These are phyloP conservation scores for Pelargonium cotyledonis DNA, from an alignment of 441 rosid genomes.

Conservation along the genomic window DNA sequence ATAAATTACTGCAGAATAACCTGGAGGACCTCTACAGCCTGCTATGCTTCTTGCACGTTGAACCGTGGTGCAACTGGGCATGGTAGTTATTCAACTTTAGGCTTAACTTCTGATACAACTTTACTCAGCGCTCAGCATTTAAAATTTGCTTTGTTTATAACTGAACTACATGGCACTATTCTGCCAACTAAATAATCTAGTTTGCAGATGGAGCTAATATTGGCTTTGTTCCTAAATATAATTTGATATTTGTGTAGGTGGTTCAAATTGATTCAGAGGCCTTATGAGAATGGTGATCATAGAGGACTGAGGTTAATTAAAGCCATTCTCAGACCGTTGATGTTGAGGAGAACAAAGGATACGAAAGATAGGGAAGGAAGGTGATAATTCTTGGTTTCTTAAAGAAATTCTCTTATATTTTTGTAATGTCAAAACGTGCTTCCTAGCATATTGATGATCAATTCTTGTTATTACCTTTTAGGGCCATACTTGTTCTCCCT, in stretches of 20 bases:
- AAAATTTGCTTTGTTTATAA: too few species aligned
- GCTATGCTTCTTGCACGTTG: slow-evolving; percentile 65
- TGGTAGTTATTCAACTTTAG: slow-evolving; percentile 35
- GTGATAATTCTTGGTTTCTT: slow-evolving; percentile 20
- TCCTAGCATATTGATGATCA: slow-evolving; percentile 12
- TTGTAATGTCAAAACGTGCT: slow-evolving; percentile 3
- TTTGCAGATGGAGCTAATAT: background rate
- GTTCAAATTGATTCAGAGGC: slow-evolving; percentile 57
- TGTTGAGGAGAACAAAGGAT: slow-evolving; percentile 72
- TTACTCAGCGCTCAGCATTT: too few species aligned
- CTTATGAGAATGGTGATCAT: slow-evolving; percentile 61
- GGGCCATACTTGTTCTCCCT: slow-evolving; percentile 68
- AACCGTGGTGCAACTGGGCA: slow-evolving; percentile 76
- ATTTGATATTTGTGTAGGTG: slow-evolving; percentile 37
- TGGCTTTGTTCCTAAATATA: slow-evolving; percentile 1
- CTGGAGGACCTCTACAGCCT: slow-evolving; percentile 67
- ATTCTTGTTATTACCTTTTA: slow-evolving; percentile 22
- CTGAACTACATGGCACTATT: too few species aligned
- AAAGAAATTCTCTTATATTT: background rate
- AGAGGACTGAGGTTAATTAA: slow-evolving; percentile 52
- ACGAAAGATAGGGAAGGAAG: slow-evolving; percentile 58
- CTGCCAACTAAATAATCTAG: background rate
- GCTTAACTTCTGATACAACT: too few species aligned
- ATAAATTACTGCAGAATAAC: slow-evolving; percentile 42
- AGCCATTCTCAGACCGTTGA: slow-evolving; percentile 59